Conservation (phyloP, 352 stramenopile species). For the Globisporangium megalacanthum region DNA sequence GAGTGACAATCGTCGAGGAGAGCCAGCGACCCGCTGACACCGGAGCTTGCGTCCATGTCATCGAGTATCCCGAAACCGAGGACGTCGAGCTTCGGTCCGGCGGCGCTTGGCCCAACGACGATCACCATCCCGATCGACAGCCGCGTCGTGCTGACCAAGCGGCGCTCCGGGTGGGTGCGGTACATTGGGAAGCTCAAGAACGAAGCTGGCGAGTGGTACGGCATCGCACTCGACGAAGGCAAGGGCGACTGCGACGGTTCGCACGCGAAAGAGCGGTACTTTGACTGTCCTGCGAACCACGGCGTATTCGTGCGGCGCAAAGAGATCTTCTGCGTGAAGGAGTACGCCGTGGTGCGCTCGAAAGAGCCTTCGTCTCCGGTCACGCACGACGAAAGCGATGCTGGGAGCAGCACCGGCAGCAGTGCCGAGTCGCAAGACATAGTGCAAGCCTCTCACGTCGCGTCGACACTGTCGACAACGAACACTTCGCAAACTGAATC, state of each 20-base stretch:
- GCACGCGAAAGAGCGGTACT: constrained; percentile 45
- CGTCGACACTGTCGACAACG: not conserved
- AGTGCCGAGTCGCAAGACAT: constrained; percentile 21
- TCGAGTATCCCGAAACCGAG: constrained; percentile 15
- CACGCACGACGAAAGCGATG: constrained; percentile 33
- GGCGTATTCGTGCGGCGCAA: constrained; percentile 64
- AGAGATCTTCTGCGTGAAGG: constrained; percentile 44
- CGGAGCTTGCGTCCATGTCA: constrained; percentile 1
- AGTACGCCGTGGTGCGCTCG: constrained; percentile 16
- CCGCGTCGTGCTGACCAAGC: constrained; percentile 48
- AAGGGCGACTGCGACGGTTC: constrained; percentile 52
- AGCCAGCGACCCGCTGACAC: no score
- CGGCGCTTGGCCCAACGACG: constrained; percentile 8
- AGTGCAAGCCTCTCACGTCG: constrained; percentile 5
- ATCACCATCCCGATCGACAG: constrained; percentile 50
- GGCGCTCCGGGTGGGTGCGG: constrained; percentile 47
- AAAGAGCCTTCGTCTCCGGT: constrained; percentile 45
- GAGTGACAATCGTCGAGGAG: no score
- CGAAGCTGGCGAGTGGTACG: constrained; percentile 63
- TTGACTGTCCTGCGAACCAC: constrained; percentile 42
- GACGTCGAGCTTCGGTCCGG: constrained; percentile 6
- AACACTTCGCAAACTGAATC: constrained; percentile 4
- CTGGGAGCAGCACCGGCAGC: constrained; percentile 27
- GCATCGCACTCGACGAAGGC: constrained; percentile 54
- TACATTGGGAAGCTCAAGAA: constrained; percentile 55